A percentile compares a stretch with the other conserved stretches of the same genome.
phyloP scores from a whole-genome alignment of 2,329 filamentous ascomycete genomes.

The Pyrenochaeta sp. region DNA sequence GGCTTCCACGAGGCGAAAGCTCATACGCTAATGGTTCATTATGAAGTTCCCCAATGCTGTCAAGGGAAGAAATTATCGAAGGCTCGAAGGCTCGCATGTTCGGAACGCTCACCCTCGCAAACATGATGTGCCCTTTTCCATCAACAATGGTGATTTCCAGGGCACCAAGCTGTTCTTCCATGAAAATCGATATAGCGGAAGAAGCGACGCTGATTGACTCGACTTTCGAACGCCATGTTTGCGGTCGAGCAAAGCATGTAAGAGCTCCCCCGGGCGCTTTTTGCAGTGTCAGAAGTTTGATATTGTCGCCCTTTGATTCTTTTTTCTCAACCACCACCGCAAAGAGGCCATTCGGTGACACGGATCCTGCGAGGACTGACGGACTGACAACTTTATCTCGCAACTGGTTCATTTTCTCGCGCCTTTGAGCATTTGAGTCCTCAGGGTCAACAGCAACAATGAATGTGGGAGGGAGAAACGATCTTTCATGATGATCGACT shows the following conservation, averaged over 20 bases:
- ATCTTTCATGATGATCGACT: constrained; percentile 22
- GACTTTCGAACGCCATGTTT: constrained; percentile 15
- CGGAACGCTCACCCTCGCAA: constrained; percentile 19
- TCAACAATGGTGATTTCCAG: constrained; percentile 27
- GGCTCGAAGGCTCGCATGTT: constrained; percentile 11
- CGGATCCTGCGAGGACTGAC: constrained; percentile 17
- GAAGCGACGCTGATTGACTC: constrained; percentile 5
- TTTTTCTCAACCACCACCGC: constrained; percentile 21
- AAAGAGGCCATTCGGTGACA: constrained; percentile 22
- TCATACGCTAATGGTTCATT: not conserved
- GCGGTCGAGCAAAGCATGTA: constrained; percentile 11
- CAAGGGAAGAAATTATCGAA: not conserved
- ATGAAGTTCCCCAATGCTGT: constrained; percentile 4
- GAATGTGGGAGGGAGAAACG: constrained; percentile 19
- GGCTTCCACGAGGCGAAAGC: constrained; percentile 8
- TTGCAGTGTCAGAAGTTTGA: constrained; percentile 21
- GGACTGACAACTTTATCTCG: constrained; percentile 11
- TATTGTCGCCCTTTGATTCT: not conserved
- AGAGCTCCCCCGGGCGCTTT: constrained; percentile 17
- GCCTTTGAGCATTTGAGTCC: constrained; percentile 3
- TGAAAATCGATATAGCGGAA: constrained; percentile 19
- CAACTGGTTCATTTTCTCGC: constrained; percentile 12
- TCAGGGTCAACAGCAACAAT: constrained; percentile 25
- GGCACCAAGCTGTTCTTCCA: constrained; percentile 18
- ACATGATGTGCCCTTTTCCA: constrained; percentile 18